phyloP scores from a whole-genome alignment of 352 stramenopile genomes.

The Pythium biforme region DNA sequence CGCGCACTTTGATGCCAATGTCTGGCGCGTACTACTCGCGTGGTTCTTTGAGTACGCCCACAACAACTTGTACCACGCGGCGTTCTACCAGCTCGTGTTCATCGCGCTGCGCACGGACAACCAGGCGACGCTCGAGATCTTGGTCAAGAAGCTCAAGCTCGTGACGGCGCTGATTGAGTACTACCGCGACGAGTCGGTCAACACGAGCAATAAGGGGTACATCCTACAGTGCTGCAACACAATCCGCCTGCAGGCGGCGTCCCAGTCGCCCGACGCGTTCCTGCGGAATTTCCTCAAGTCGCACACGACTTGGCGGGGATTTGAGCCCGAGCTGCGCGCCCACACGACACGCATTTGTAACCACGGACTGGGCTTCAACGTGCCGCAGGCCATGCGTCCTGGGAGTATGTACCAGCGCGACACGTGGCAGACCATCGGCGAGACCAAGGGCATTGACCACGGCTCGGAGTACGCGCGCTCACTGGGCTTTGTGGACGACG shows the following conservation, averaged over 20 bases:
- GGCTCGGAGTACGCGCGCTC: constrained; percentile 79
- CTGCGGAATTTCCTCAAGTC: constrained; percentile 88
- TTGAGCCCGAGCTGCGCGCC: constrained; percentile 64
- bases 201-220: constrained; percentile 84
- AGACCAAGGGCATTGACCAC: constrained; percentile 73
- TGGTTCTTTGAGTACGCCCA: constrained; percentile 93
- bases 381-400: constrained; percentile 61
- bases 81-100: constrained; percentile 90
- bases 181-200: constrained; percentile 57
- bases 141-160: constrained; percentile 88
- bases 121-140: constrained; percentile 68
- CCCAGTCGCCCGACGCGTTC: constrained; percentile 85
- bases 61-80: constrained; percentile 90
- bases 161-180: constrained; percentile 83
- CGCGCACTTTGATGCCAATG: constrained; percentile 72
- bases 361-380: constrained; percentile 70
- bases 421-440: constrained; percentile 62
- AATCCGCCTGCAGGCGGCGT: constrained; percentile 86
- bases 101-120: constrained; percentile 86
- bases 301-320: constrained; percentile 81
- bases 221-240: constrained; percentile 89
- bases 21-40: constrained; percentile 83
- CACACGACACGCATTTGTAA: constrained; percentile 55
- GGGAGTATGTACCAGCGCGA: constrained; percentile 55
- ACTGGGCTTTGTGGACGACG: constrained; percentile 82